Conservation (phyloP, 116 monocot species). For the Papilionanthe hybrid region DNA sequence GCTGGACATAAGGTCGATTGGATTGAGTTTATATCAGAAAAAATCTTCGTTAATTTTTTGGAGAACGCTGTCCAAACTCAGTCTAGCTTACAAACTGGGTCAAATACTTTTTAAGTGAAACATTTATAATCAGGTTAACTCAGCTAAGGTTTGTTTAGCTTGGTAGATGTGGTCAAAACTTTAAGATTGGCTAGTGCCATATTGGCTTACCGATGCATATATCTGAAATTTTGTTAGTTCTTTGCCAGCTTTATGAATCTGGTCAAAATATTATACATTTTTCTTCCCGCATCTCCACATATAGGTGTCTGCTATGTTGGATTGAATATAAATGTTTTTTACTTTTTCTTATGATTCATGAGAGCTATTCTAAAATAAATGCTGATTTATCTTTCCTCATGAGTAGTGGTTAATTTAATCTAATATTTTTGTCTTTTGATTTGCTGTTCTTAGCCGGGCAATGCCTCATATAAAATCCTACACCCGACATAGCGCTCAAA, state of each 20-base stretch:
- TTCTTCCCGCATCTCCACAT: background rate
- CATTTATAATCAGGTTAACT: background rate
- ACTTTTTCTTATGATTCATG: background rate
- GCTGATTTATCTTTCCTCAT: background rate
- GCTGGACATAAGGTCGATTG: background rate
- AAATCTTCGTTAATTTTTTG: background rate
- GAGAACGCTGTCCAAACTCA: background rate
- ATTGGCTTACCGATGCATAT: background rate
- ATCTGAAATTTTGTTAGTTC: background rate
- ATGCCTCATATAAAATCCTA: conserved; percentile 98
- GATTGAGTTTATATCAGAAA: background rate
- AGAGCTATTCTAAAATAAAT: background rate
- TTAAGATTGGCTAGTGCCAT: background rate
- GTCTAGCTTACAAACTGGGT: background rate
- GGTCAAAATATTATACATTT: background rate
- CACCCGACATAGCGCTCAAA: conserved; percentile 79
- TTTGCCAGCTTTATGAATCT: background rate
- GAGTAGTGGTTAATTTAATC: background rate
- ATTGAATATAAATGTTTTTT: background rate
- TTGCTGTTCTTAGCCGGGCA: conserved; percentile 56
- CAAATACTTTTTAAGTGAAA: background rate
- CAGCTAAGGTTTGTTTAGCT: background rate
- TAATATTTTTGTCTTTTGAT: conserved; percentile 3
- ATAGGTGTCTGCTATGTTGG: background rate
- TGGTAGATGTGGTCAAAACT: background rate